These are phyloP conservation scores for Cochlearia excelsa DNA, from an alignment of 345 rosid species.

Conservation along the genomic window DNA sequence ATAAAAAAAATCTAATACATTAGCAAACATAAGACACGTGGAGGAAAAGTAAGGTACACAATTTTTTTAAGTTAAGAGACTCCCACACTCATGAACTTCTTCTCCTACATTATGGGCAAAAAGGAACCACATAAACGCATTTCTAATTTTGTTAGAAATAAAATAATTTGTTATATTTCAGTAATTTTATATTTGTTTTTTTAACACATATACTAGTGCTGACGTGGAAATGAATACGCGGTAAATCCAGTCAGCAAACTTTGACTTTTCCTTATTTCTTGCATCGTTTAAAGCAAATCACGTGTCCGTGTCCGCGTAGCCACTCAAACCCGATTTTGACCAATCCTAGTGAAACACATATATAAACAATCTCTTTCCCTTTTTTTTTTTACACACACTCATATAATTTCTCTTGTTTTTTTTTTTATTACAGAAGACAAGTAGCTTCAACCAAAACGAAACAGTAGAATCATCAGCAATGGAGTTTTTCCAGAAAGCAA, in stretches of 20 bases:
- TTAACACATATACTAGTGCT: neutral
- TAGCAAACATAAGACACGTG: slow-evolving; percentile 19
- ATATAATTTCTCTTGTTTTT: neutral
- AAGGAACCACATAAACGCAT: neutral
- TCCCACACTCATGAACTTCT: slow-evolving; percentile 33
- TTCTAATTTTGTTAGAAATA: neutral
- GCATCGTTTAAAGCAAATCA: neutral
- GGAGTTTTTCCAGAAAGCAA: slow-evolving; percentile 80
- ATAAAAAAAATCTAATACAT: slow-evolving; percentile 2
- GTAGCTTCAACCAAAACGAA: slow-evolving; percentile 23
- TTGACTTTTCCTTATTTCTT: slow-evolving; percentile 9
- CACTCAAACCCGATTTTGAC: slow-evolving; percentile 16
- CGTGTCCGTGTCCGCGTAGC: slow-evolving; percentile 29
- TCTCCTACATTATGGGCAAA: slow-evolving; percentile 8
- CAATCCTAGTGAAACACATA: neutral
- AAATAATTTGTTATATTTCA: neutral
- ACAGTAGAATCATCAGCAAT: slow-evolving; percentile 35
- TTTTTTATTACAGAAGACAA: slow-evolving; percentile 18
- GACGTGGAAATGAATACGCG: slow-evolving; percentile 29
- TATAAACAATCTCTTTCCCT: neutral
- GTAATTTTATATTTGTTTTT: no score
- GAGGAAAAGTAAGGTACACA: slow-evolving; percentile 16
- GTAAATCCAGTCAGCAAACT: slow-evolving; percentile 18
- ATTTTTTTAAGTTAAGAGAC: slow-evolving; percentile 31
- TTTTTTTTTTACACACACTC: neutral